Conservation (phyloP, 106 monocot species). For the Acorus calamus region DNA sequence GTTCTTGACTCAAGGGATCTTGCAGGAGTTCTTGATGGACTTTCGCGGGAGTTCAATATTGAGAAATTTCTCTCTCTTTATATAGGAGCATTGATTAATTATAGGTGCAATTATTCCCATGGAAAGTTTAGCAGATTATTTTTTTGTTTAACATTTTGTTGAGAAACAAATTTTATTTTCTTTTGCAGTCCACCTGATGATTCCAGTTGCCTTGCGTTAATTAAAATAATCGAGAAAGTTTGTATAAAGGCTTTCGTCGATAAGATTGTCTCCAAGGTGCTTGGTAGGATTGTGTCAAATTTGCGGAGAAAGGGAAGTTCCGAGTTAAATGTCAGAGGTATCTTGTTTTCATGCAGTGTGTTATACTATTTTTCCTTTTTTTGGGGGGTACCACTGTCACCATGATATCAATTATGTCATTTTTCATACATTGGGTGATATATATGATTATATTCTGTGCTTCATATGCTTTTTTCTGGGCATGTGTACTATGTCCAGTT, state of each 20-base stretch:
- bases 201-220: conserved; percentile 27
- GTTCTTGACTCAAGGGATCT: conserved; percentile 49
- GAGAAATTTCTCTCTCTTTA: conserved; percentile 53
- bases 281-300: conserved; percentile 32
- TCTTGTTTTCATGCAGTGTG: background rate
- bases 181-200: conserved; percentile 50
- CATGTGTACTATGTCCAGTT: too few species aligned
- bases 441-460: too few species aligned
- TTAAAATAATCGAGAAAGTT: conserved; percentile 36
- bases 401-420: too few species aligned
- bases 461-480: too few species aligned
- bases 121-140: conserved; percentile 3
- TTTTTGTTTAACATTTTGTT: background rate
- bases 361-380: background rate
- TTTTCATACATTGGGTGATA: too few species aligned
- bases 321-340: conserved; percentile 44
- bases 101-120: conserved; percentile 28
- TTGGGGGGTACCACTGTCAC: background rate
- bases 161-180: conserved; percentile 11
- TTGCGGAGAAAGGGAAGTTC: conserved; percentile 19
- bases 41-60: conserved; percentile 66
- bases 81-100: conserved; percentile 48
- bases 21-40: conserved; percentile 49
- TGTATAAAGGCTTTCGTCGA: conserved; percentile 36
- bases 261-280: conserved; percentile 49